Evolutionary conservation across 192 early-diverging fungal genomes (phyloP).

Genomic region (Obelidium mucronatum): DNA sequence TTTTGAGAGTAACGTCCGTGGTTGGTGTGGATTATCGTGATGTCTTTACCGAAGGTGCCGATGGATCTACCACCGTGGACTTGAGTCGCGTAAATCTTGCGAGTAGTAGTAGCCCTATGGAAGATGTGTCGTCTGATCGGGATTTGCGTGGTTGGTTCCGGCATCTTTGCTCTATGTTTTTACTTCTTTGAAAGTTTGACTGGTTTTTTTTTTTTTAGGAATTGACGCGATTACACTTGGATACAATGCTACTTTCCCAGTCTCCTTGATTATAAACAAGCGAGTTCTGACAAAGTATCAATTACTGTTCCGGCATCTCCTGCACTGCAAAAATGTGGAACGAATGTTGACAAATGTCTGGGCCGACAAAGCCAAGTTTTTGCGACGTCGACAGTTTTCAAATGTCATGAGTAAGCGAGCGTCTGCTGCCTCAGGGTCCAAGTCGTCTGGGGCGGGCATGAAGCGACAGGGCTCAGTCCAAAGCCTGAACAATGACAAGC

Average conservation of each 20-base stretch:
- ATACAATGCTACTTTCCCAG: constrained; percentile 87
- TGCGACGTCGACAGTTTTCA: not conserved
- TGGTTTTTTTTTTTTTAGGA: constrained; percentile 49
- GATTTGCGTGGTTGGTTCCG: not conserved
- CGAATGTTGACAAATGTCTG: constrained; percentile 79
- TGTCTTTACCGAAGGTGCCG: constrained; percentile 1
- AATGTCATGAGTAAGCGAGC: not conserved
- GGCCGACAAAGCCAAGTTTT: constrained; percentile 68
- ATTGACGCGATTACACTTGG: constrained; percentile 83
- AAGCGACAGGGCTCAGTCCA: not conserved
- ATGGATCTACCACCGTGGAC: constrained; percentile 3
- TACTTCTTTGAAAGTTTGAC: not conserved
- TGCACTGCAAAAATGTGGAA: constrained; percentile 90
- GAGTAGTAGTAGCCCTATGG: not conserved
- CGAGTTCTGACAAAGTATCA: constrained; percentile 90
- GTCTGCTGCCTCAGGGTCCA: not conserved
- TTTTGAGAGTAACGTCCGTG: constrained; percentile 74
- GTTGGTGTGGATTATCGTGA: constrained; percentile 59
- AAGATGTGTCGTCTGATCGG: not conserved
- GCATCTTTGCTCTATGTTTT: too few relatives aligned
- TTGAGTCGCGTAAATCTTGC: constrained; percentile 7
- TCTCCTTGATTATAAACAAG: constrained; percentile 86
- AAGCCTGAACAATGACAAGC: not conserved
- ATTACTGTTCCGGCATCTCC: constrained; percentile 85
- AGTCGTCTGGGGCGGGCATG: not conserved